Evolutionary conservation across 78 protist genomes (phyloP), one percentile per base, ranked within the genome.

Genomic region (Dictyostelium firmibasis): DNA sequence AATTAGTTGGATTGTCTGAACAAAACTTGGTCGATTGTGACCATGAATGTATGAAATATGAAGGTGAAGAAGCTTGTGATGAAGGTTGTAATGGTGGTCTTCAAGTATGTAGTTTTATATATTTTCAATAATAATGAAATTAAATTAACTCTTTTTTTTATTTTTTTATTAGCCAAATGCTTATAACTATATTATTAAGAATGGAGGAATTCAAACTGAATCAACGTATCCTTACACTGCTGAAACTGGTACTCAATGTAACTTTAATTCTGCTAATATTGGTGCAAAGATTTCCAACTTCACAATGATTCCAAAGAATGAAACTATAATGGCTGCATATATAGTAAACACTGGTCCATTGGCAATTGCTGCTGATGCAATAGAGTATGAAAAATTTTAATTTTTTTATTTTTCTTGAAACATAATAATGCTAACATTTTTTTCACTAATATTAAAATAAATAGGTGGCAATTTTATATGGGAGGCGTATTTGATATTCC

Each of bases 301-400:
- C 83, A 20, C 18, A 16, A 96, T 97, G 72, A 74, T 97, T 33
- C 70, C 85, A 1, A 18, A n/a, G 8, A 93, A 76, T 29, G 93
- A 88, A 79, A 31, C 36, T 29, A 18, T 29, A 20, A n/a, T 88
- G 53, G 43, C 95, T 16, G 81, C 6, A 4, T n/a, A 69, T 29
- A 23, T 14, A 0, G 94, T 23, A n/a, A 79, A 44, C 1, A 27
- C 16, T 23, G 94, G 92, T 57, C 98, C 98, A 70, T 97, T 97
- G 1, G 91, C 98, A 8, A 96, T 97, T 9, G 98, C 98, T 13
- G 96, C 97, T 53, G 98, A 97, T 86, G 98, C 98, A 8, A 47
- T 76, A 60, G 96, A 86, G 77, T 25, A 23, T 3, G 31, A 9
- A 9, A 13, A 10, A 44, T 16, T 44, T 44, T 44, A 16, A 44